Evolutionary conservation across 495 filamentous ascomycete genomes (phyloP), one percentile per base, ranked within the genome.

Genomic region (Thozetella sp.): DNA sequence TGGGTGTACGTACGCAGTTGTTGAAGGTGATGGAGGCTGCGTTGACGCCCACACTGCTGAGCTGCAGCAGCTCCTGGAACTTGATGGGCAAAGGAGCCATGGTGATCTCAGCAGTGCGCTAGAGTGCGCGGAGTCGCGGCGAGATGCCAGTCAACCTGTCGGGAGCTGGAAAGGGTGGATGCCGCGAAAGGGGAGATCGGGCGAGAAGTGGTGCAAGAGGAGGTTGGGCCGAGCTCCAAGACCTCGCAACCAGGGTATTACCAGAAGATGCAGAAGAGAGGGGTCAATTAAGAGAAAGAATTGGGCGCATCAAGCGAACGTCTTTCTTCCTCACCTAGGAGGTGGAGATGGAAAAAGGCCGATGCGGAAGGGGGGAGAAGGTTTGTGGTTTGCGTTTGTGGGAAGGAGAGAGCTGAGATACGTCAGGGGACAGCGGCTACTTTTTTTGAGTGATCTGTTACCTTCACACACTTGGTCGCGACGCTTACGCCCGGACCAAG

Each of bases 21-120:
- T 96, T 96, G 82, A 98, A 99, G 68, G 93, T 91, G 83, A 99
- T 96, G 58, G 94, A 90, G 56, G 80, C 70, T 85, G 92, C 90
- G 72, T 88, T 88, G 72, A 99, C 92, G 66, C 91, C 92, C 60
- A 88, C 76, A 76, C 86, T 87, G 70, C 82, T 72, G 83, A 96
- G 90, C 86, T 91, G 90, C 69, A 96, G 81, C 69, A 96, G 84
- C 86, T 97, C 93, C 73, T 89, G 91, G 76, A 97, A 97, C 78
- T 92, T 92, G 82, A 97, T 97, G 65, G 93, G 93, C 66, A 97
- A 63, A 58, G 72, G 72, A 63, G 78, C 75, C 79, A 82, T 82
- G 71, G 51, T 75, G 67, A 57, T 53, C 43, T 57, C 40, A 45
- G 24, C 26, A 56, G 55, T 68, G 72, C 72, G 72, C 72, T 74